phyloP scores from a whole-genome alignment of 164 flowering plant genomes.

The Macadamia tetraphylla region DNA sequence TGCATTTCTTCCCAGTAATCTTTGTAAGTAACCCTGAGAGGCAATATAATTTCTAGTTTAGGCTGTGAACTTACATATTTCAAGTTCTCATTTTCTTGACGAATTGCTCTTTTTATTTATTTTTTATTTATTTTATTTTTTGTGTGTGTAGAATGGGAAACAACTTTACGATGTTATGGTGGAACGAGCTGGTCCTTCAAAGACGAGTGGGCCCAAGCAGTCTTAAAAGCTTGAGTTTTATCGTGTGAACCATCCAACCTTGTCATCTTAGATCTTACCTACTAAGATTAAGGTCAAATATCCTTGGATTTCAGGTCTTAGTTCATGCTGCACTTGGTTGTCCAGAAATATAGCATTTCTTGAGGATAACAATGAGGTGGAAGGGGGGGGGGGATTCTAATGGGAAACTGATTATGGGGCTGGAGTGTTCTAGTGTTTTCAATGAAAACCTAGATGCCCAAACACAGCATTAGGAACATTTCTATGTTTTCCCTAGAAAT shows the following conservation, averaged over 20 bases:
- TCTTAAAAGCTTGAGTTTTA: constrained; percentile 1
- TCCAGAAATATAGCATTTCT: too few relatives aligned
- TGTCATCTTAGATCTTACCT: not conserved
- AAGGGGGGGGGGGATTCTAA: too few relatives aligned
- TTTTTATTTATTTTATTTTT: not conserved
- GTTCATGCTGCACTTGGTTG: too few relatives aligned
- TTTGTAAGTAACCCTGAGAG: constrained; percentile 54
- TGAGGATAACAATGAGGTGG: too few relatives aligned
- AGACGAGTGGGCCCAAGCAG: constrained; percentile 81
- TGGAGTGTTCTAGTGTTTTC: too few relatives aligned
- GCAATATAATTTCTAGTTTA: not conserved
- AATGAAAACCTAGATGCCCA: too few relatives aligned
- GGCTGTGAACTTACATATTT: not conserved
- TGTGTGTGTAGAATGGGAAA: constrained; percentile 59
- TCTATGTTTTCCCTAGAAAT: too few relatives aligned
- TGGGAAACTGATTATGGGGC: too few relatives aligned
- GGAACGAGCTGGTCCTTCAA: constrained; percentile 90
- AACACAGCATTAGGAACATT: too few relatives aligned
- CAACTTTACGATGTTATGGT: constrained; percentile 94
- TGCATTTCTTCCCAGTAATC: constrained; percentile 90
- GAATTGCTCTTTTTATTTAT: not conserved
- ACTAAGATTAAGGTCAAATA: not conserved
- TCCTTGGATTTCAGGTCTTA: too few relatives aligned
- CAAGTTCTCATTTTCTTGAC: not conserved
- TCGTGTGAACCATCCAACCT: not conserved